Conservation (phyloP, 2,329 filamentous ascomycete species). For the Cordyceps militaris region DNA sequence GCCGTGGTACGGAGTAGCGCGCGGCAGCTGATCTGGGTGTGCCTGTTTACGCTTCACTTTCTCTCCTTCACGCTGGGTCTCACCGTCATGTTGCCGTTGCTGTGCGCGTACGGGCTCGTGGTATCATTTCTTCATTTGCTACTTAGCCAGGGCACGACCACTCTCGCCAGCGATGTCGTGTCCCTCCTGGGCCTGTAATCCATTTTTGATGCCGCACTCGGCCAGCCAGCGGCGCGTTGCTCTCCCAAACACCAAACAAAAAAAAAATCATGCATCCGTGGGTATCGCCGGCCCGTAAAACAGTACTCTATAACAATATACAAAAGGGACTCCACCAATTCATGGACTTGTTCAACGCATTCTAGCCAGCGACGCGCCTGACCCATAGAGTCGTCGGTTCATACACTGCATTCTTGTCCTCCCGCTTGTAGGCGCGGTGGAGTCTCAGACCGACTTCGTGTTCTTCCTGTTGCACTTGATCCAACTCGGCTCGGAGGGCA, state of each 20-base stretch:
- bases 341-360: not conserved
- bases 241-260: not conserved
- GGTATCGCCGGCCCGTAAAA: not conserved
- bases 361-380: slow-evolving; percentile 60
- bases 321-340: not conserved
- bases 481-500: slow-evolving; percentile 56
- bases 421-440: slow-evolving; percentile 66
- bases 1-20: too few relatives aligned
- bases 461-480: slow-evolving; percentile 67
- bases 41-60: not conserved
- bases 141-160: not conserved
- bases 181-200: not conserved
- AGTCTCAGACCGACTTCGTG: slow-evolving; percentile 72
- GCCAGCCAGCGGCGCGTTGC: not conserved
- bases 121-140: slow-evolving; percentile 2
- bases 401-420: slow-evolving; percentile 58
- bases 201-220: not conserved
- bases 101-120: not conserved
- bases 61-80: slow-evolving; percentile 6
- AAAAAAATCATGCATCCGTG: not conserved
- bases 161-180: not conserved
- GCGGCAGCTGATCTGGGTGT: not conserved
- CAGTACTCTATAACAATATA: slow-evolving; percentile 4
- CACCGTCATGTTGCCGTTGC: not conserved
- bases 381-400: slow-evolving; percentile 72